phyloP scores from a whole-genome alignment of 768 basidiomycete genomes.

The Neoboletus brunneissimus region DNA sequence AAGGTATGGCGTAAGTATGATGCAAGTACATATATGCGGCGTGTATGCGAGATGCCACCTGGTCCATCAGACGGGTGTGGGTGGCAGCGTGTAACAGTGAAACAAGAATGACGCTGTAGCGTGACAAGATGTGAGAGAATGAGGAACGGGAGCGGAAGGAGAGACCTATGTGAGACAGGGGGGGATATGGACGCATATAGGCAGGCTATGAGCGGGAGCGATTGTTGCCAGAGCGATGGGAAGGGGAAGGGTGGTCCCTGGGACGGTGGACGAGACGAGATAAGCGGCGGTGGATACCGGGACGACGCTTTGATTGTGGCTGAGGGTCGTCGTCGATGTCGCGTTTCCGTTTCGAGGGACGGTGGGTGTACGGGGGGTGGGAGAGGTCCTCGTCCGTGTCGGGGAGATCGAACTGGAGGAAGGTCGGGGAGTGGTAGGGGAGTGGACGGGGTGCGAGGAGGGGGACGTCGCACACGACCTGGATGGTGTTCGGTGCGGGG shows the following conservation, averaged over 20 bases:
- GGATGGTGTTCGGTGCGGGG: constrained; percentile 31
- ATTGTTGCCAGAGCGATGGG: constrained; percentile 20
- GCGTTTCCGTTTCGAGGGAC: constrained; percentile 56
- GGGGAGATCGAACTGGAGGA: constrained; percentile 65
- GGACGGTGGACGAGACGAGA: constrained; percentile 16
- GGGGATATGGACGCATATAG: constrained; percentile 4
- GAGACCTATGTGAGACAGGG: constrained; percentile 8
- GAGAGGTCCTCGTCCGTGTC: constrained; percentile 70
- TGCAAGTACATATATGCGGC: constrained; percentile 30
- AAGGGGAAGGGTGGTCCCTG: constrained; percentile 3
- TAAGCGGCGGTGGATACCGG: constrained; percentile 13
- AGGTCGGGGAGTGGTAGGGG: constrained; percentile 66
- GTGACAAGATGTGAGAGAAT: constrained; percentile 18
- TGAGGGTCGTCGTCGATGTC: constrained; percentile 12
- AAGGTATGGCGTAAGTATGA: constrained; percentile 23
- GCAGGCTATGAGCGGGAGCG: constrained; percentile 14
- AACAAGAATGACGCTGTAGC: constrained; percentile 3
- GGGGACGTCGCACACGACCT: constrained; percentile 65
- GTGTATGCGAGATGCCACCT: constrained; percentile 12
- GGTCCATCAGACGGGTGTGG: constrained; percentile 7
- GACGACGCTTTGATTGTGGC: constrained; percentile 26
- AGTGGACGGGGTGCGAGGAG: constrained; percentile 65
- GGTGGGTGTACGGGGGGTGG: constrained; percentile 60
- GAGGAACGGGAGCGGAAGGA: neutral
- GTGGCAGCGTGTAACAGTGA: constrained; percentile 4